Evolutionary conservation across 139 green algal genomes (phyloP).

Genomic region (Desmodesmus armatus): DNA sequence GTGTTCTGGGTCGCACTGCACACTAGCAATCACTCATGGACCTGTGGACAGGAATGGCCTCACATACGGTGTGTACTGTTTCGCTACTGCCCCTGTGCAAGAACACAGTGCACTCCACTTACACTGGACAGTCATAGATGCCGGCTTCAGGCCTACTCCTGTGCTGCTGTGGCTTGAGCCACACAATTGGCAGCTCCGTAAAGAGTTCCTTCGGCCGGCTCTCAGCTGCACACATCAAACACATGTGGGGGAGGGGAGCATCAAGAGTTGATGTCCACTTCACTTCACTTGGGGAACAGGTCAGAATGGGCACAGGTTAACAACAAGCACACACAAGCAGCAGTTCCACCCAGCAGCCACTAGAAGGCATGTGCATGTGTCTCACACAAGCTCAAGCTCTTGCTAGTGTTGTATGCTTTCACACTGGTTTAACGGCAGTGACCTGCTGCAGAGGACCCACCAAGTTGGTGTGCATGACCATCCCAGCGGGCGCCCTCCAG

Average conservation of each 20-base stretch:
- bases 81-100: no score
- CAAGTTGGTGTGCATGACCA: constrained; percentile 54
- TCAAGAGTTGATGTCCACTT: no score
- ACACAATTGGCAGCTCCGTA: constrained; percentile 87
- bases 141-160: constrained; percentile 53
- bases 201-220: constrained; percentile 88
- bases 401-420: neutral
- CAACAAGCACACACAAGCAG: no score
- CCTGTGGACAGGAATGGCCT: no score
- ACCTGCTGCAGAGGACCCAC: constrained; percentile 48
- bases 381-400: neutral
- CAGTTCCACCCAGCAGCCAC: no score
- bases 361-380: neutral
- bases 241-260: neutral
- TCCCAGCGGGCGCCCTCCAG: constrained; percentile 86
- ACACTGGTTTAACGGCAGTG: no score
- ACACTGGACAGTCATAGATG: constrained; percentile 71
- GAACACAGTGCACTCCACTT: constrained; percentile 68
- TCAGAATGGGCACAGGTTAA: no score
- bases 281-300: no score
- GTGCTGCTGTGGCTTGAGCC: constrained; percentile 76
- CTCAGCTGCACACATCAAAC: constrained; percentile 60
- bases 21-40: no score
- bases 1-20: no score
- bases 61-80: no score